A percentile compares a stretch with the other conserved stretches of the same genome.
phyloP scores from a whole-genome alignment of 768 basidiomycete species.

The Tephrocybe rancida region DNA sequence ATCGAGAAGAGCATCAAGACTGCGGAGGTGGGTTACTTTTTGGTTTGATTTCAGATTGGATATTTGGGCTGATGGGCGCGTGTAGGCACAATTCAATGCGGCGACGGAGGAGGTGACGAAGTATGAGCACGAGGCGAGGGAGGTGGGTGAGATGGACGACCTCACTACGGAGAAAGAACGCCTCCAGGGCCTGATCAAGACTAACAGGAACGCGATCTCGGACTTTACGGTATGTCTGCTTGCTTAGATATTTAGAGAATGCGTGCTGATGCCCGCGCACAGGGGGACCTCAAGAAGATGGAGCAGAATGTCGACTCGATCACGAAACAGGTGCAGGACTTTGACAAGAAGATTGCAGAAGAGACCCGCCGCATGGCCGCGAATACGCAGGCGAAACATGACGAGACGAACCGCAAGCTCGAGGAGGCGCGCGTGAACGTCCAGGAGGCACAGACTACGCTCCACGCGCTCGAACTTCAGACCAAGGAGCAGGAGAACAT shows the following conservation, averaged over 20 bases:
- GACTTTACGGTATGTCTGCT: constrained; percentile 44
- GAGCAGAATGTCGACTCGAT: constrained; percentile 35
- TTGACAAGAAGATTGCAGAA: constrained; percentile 50
- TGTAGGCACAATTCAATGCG: constrained; percentile 31
- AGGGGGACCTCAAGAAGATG: constrained; percentile 59
- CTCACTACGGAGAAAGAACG: constrained; percentile 41
- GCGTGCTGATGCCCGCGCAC: not conserved
- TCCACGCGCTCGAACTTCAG: constrained; percentile 31
- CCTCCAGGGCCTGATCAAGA: constrained; percentile 46
- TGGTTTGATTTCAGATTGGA: not conserved
- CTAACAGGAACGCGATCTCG: constrained; percentile 44
- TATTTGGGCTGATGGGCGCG: not conserved
- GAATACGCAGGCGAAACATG: constrained; percentile 63
- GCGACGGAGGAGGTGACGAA: constrained; percentile 32
- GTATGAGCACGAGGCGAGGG: constrained; percentile 30
- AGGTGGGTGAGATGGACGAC: constrained; percentile 34
- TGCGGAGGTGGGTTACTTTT: constrained; percentile 33
- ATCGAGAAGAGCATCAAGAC: constrained; percentile 33
- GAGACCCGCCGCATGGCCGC: constrained; percentile 57
- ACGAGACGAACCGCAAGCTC: constrained; percentile 56
- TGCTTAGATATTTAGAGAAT: not conserved
- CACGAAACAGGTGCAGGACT: constrained; percentile 34
- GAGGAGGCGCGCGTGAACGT: constrained; percentile 44
- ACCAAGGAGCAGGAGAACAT: constrained; percentile 32
- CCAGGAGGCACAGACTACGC: constrained; percentile 34